These are phyloP conservation scores for Rubroboletus pulcherrimus DNA, from an alignment of 768 basidiomycete genomes.

Conservation along the genomic window DNA sequence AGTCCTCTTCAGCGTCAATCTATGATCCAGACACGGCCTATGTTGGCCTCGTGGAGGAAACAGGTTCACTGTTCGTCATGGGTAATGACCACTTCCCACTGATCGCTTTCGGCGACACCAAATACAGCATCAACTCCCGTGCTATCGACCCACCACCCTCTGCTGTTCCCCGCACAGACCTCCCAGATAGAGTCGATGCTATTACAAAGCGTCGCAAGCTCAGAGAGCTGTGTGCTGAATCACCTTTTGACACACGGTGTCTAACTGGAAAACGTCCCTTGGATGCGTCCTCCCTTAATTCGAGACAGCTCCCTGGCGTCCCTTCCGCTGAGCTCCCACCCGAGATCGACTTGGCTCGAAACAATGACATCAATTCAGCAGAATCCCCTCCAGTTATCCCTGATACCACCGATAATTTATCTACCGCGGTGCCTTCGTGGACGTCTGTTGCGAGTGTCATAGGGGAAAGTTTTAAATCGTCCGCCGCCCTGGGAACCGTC, in stretches of 20 bases:
- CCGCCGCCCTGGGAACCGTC: slow-evolving; percentile 19
- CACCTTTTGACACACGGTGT: slow-evolving; percentile 50
- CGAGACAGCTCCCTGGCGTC: slow-evolving; percentile 59
- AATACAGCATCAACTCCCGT: slow-evolving; percentile 30
- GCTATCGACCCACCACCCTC: slow-evolving; percentile 37
- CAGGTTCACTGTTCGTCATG: slow-evolving; percentile 80
- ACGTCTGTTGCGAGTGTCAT: slow-evolving; percentile 12
- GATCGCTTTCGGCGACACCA: slow-evolving; percentile 62
- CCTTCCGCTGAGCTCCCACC: slow-evolving; percentile 36
- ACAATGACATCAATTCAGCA: slow-evolving; percentile 9
- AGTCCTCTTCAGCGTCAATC: slow-evolving; percentile 34
- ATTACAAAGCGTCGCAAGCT: slow-evolving; percentile 44
- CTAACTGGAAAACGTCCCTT: slow-evolving; percentile 58
- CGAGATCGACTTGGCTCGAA: slow-evolving; percentile 12
- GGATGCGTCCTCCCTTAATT: slow-evolving; percentile 46
- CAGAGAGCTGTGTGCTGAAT: slow-evolving; percentile 37
- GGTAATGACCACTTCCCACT: slow-evolving; percentile 78
- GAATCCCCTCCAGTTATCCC: slow-evolving; percentile 16
- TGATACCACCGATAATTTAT: slow-evolving; percentile 16
- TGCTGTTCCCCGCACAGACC: slow-evolving; percentile 27
- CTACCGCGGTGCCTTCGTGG: slow-evolving; percentile 12
- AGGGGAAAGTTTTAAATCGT: slow-evolving; percentile 11
- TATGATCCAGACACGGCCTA: slow-evolving; percentile 61
- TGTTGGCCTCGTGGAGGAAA: slow-evolving; percentile 72
- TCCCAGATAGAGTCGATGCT: slow-evolving; percentile 41